These are phyloP conservation scores for Endocalyx cinctus DNA, from an alignment of 2,329 filamentous ascomycete genomes.

Conservation along the genomic window DNA sequence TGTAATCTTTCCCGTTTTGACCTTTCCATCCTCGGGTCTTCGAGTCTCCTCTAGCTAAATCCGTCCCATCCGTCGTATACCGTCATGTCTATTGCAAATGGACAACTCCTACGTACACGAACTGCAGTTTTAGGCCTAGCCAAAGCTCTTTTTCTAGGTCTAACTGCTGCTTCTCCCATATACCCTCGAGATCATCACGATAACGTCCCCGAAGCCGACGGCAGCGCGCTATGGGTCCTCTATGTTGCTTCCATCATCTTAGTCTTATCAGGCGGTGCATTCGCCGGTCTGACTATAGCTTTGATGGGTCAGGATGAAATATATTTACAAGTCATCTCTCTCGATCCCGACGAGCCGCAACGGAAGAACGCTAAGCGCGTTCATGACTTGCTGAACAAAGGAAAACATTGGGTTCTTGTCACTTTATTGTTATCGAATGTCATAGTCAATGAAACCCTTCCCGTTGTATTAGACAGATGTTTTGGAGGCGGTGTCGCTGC, in stretches of 20 bases:
- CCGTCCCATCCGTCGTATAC: no score
- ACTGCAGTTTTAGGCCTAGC: slow-evolving; percentile 46
- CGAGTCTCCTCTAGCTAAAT: no score
- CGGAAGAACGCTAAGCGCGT: slow-evolving; percentile 81
- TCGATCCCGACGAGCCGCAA: slow-evolving; percentile 79
- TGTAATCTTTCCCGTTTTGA: no score
- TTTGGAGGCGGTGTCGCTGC: slow-evolving; percentile 93
- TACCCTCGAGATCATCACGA: slow-evolving; percentile 32
- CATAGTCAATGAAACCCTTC: slow-evolving; percentile 94
- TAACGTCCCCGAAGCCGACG: slow-evolving; percentile 47
- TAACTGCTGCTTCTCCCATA: slow-evolving; percentile 44
- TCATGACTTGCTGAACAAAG: slow-evolving; percentile 71
- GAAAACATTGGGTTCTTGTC: slow-evolving; percentile 98
- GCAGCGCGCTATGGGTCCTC: slow-evolving; percentile 74
- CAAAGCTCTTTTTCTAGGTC: slow-evolving; percentile 30
- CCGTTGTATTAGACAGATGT: slow-evolving; percentile 90
- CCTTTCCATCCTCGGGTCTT: no score
- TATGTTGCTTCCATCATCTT: slow-evolving; percentile 72
- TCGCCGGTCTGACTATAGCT: slow-evolving; percentile 89
- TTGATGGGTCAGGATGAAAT: slow-evolving; percentile 81
- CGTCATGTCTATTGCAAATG: slow-evolving; percentile 21
- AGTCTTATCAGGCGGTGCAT: slow-evolving; percentile 84
- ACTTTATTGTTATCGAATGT: slow-evolving; percentile 93
- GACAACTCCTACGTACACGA: slow-evolving; percentile 30
- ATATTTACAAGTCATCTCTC: slow-evolving; percentile 90